Evolutionary conservation across 2,329 filamentous ascomycete genomes (phyloP), one percentile per base, ranked within the genome.

Genomic region (Fusarium euwallaceae): DNA sequence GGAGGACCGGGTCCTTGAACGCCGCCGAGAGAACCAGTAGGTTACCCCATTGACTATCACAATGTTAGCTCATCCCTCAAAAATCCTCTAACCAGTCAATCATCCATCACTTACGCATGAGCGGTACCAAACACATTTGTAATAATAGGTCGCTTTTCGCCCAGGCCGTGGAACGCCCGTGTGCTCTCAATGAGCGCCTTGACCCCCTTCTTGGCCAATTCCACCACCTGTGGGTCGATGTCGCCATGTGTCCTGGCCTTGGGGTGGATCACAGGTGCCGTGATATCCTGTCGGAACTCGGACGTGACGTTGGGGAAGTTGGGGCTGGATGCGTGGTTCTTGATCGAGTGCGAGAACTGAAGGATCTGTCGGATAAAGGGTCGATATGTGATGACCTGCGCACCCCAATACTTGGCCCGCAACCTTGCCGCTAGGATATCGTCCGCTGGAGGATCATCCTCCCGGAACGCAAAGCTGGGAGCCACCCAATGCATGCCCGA

Each of bases 111-210:
- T 90, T 93, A 97, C 94, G 96, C 95, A 87, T 98, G 96, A 72
- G 95, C 93, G 20, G 96, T 98, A 62, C 96, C 95, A 83, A 98
- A 97, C 27, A 98, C 92, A 78, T 98, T 98, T n/a, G 96, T 98
- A 65, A 98, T 92, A 61, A 98, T 92, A 10, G 94, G 90, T 34
- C 95, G 90, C 71, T 89, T 83, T n/a, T 85, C 83, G 17, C 89
- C 86, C 29, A 94, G 87, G 2, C 87, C 86, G 72, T 93, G 88
- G 80, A 98, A 97, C 1, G 95, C 94, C 64, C 91, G 89, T 0
- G 96, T 98, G 81, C 96, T 98, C 80, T 93, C 88, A 63, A 98
- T 91, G 1, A 97, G 90, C 8, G 95, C 94, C 51, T 91, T 86
- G 66, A 97, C 89, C 69, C 93, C 95, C 72, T 86, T 87, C 59